Conservation (phyloP, 1,284 basidiomycete species). For the Ceratobasidium sp. region DNA sequence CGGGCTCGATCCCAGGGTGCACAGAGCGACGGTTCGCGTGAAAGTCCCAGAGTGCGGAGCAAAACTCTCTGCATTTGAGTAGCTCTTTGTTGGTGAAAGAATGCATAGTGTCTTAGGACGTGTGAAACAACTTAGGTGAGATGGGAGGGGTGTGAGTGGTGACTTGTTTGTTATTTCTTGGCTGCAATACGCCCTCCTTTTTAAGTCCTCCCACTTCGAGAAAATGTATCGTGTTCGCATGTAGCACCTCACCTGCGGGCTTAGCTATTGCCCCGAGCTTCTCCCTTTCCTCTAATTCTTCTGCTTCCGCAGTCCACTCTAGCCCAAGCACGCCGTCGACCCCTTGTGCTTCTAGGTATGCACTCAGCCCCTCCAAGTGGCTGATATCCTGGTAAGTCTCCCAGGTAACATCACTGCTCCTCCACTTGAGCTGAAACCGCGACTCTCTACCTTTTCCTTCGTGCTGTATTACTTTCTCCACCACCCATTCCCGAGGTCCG, state of each 20-base stretch:
- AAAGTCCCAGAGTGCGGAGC: no score
- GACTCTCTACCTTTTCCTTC: slow-evolving; percentile 51
- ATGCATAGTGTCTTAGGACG: no score
- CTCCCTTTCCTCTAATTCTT: not conserved
- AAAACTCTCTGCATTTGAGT: no score
- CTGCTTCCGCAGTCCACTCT: slow-evolving; percentile 4
- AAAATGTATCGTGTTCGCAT: slow-evolving; percentile 47
- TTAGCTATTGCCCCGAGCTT: slow-evolving; percentile 58
- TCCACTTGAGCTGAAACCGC: slow-evolving; percentile 58
- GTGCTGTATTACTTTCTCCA: no score
- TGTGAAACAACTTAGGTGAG: no score
- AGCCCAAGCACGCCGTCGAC: not conserved
- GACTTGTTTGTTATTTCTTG: no score
- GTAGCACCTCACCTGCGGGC: slow-evolving; percentile 58
- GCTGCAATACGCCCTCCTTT: no score
- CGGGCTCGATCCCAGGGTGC: no score
- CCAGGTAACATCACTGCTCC: slow-evolving; percentile 58
- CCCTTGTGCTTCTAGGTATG: slow-evolving; percentile 1
- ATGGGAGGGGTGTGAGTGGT: no score
- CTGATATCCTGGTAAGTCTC: slow-evolving; percentile 13
- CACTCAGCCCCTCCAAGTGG: not conserved
- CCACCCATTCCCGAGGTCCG: not conserved
- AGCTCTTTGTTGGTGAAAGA: no score
- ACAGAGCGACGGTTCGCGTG: no score
- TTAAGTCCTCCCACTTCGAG: no score